Base-by-base conservation (phyloP, 768 basidiomycete species). In the Termitomyces sp. region DNA sequence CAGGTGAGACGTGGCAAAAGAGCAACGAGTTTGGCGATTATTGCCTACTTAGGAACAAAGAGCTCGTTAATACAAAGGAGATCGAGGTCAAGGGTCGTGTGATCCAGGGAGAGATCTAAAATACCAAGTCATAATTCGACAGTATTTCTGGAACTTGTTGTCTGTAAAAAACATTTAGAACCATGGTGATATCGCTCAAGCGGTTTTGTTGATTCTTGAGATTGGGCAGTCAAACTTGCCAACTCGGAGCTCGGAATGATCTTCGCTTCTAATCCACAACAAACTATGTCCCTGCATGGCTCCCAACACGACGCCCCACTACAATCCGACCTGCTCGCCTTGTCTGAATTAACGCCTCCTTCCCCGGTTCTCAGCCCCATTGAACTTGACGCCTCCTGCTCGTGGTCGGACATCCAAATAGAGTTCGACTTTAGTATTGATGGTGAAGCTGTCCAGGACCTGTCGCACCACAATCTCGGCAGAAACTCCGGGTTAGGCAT, bases 21-120 rank as follows among this genome's bases (percentile, higher is more conserved):
- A 70, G 71, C 61, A 92, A 96, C 66, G 79, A 79, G 56, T 97
- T 81, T 69, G 96, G 96, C 1, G 92, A 98, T 64, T 97, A 93
- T 68, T 97, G 95, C 68, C 67, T 99, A 59, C 75, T 99, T 59
- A 84, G 79, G 69, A 87, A 92, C 61, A 80, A 69, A 63, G 73
- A 67, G 16, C 67, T 63, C 30, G 70, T 81, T 25, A 58, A 51
- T 1, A 59, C 60, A 51, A 79, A 79, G 61, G 73, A 78, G 58
- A 56, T 54, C 9, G 49, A 66, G 30, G 61, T 73, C 10, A 61
- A 61, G 35, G 58, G 54, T 45, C 61, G 55, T 46, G 42, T 57
- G 21, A 41, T 47, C 49, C 61, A 16, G 30, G 61, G 61, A 39
- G 60, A 59, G 14, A 53, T 61, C 19, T 56, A 46, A 40, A 51